Conservation (phyloP, 2,329 filamentous ascomycete genomes). For the Aspergillus sojae region DNA sequence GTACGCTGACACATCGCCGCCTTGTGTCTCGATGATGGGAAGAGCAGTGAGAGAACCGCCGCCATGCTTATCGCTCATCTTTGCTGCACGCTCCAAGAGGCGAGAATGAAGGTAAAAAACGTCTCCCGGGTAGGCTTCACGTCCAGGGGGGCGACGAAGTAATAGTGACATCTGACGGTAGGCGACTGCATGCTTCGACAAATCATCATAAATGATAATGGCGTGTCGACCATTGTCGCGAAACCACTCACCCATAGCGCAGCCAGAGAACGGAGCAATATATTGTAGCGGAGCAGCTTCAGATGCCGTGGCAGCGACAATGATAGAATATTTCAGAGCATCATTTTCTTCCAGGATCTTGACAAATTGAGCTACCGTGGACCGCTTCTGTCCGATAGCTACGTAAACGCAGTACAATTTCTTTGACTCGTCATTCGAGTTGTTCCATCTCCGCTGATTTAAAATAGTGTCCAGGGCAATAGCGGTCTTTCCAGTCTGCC, state of each 20-base stretch:
- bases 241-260: constrained; percentile 70
- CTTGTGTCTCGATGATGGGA: constrained; percentile 98
- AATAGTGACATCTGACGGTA: constrained; percentile 99
- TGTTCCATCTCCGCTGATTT: constrained; percentile 99
- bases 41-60: constrained; percentile 97
- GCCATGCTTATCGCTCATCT: constrained; percentile 95
- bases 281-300: constrained; percentile 96
- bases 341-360: constrained; percentile 99
- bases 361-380: constrained; percentile 97
- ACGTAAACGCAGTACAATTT: constrained; percentile 99
- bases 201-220: constrained; percentile 89
- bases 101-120: constrained; percentile 99
- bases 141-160: constrained; percentile 94
- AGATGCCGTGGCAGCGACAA: constrained; percentile 95
- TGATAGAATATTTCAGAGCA: constrained; percentile 95
- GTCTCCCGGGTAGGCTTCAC: constrained; percentile 99
- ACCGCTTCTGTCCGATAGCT: constrained; percentile 98
- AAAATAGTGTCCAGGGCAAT: constrained; percentile 97
- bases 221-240: constrained; percentile 85
- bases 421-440: constrained; percentile 81
- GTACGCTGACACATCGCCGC: constrained; percentile 99
- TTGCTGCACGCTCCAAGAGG: constrained; percentile 98
- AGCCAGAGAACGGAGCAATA: constrained; percentile 86
- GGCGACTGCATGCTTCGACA: constrained; percentile 96
- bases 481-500: constrained; percentile 99